Percentiles rank a stretch among this genome's conserved stretches.
Evolutionary conservation across 805 yeast species (phyloP).

Genomic region (Sungouiella thailandica): DNA sequence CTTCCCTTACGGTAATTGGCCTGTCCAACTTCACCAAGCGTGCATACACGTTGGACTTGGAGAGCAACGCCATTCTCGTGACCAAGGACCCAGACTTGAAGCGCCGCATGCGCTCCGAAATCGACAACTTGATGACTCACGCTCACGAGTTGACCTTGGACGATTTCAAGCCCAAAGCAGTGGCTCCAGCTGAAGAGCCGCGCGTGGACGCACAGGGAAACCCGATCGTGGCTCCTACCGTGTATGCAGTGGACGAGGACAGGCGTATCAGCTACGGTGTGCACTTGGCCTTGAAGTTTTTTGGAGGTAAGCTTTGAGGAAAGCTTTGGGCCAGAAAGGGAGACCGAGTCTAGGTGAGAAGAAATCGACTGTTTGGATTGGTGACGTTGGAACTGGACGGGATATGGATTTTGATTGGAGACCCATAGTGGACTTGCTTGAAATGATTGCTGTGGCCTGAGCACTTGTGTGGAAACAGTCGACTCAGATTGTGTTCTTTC

Average conservation of each 20-base stretch:
- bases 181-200: conserved; percentile 7
- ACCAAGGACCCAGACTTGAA: conserved; percentile 64
- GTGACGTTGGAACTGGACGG: too few species aligned
- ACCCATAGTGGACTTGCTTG: too few species aligned
- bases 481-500: too few species aligned
- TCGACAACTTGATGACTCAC: conserved; percentile 51
- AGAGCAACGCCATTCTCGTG: conserved; percentile 75
- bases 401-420: too few species aligned
- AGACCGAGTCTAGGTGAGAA: not conserved
- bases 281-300: conserved; percentile 56
- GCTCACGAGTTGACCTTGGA: conserved; percentile 49
- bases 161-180: conserved; percentile 48
- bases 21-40: conserved; percentile 91
- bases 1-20: conserved; percentile 79
- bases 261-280: conserved; percentile 61
- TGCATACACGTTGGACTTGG: conserved; percentile 83
- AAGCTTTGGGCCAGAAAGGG: not conserved
- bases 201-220: conserved; percentile 14
- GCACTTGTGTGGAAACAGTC: too few species aligned
- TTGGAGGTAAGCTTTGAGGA: conserved; percentile 49
- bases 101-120: conserved; percentile 53
- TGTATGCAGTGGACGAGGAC: conserved; percentile 44
- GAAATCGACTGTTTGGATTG: too few species aligned
- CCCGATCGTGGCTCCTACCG: conserved; percentile 12
- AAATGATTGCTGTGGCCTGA: too few species aligned